A percentile compares a stretch with the other conserved stretches of the same genome.
Conservation (phyloP, 1,284 basidiomycete genomes). For the Omphalotus olearius region DNA sequence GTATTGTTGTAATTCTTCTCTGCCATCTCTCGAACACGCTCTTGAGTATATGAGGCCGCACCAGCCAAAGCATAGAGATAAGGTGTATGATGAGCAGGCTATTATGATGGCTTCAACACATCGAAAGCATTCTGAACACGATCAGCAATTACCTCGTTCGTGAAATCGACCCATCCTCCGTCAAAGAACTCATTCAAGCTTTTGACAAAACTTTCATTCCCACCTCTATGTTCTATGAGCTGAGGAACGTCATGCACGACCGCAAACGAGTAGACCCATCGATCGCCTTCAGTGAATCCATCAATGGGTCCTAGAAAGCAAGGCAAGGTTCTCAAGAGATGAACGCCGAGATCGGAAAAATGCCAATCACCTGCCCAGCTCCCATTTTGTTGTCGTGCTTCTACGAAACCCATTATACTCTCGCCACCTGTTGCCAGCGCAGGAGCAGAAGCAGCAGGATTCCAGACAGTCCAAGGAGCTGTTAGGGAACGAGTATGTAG, state of each 20-base stretch:
- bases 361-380: slow-evolving; percentile 56
- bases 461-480: slow-evolving; percentile 66
- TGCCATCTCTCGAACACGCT: slow-evolving; percentile 66
- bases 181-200: slow-evolving; percentile 77
- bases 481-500: slow-evolving; percentile 53
- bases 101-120: background rate
- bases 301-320: slow-evolving; percentile 2
- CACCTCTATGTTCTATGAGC: slow-evolving; percentile 63
- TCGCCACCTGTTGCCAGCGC: slow-evolving; percentile 5
- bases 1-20: slow-evolving; percentile 62
- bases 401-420: slow-evolving; percentile 61
- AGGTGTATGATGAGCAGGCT: slow-evolving; percentile 82
- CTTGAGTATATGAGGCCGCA: slow-evolving; percentile 66
- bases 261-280: slow-evolving; percentile 80
- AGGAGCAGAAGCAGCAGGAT: slow-evolving; percentile 40
- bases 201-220: slow-evolving; percentile 56
- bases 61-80: slow-evolving; percentile 76
- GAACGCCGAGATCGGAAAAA: background rate
- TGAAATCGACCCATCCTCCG: slow-evolving; percentile 80
- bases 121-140: background rate
- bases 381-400: slow-evolving; percentile 67
- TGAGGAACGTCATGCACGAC: slow-evolving; percentile 69
- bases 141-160: slow-evolving; percentile 59
- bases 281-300: slow-evolving; percentile 53
- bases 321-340: background rate